Base-by-base conservation (phyloP, 805 yeast genomes). In the Candida anglica region DNA sequence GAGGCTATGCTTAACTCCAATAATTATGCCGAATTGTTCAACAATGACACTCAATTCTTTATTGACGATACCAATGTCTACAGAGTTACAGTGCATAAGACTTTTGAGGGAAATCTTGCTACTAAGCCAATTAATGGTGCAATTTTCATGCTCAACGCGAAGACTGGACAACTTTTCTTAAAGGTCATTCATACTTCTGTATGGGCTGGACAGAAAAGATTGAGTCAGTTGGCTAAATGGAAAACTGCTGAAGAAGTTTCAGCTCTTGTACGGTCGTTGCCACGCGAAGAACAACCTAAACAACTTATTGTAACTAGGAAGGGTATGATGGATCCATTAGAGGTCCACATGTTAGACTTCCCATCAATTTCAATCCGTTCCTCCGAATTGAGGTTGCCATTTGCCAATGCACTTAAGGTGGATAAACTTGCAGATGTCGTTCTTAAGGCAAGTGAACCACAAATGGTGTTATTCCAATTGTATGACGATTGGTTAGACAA, bases 161-260 rank as follows among this genome's bases (percentile, higher is more conserved):
- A 80, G 45, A 77, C 89, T 1, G 98, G 98, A 22, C 96, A 89
- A 52, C 59, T 93, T 32, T 88, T 85, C 52, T 68, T 93, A 58
- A 87, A 86, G 52, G 77, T 93, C 35, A 86, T 93, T 39, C 98
- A 91, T 50, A 86, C 95, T 0, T 84, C 95, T 5, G 95, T 87
- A 2, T 93, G 96, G 94, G 82, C 95, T 3, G 99, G 99, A 14
- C 98, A 93, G 57, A 89, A 87, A 50, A 81, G 97, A 48, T 70
- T 91, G 40, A 82, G 93, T 19, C 97, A 93, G 52, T 63, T 93
- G 43, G 89, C 98, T 1, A 93, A 93, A 54, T 93, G 98, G 98
- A 93, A 91, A 56, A 81, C 98, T 1, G 98, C 98, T 0, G 99
- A 93, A 60, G 98, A 91, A 58, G 95, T 87, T 15, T 91, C 96